phyloP scores from a whole-genome alignment of 345 rosid genomes.

The Citrus medica region DNA sequence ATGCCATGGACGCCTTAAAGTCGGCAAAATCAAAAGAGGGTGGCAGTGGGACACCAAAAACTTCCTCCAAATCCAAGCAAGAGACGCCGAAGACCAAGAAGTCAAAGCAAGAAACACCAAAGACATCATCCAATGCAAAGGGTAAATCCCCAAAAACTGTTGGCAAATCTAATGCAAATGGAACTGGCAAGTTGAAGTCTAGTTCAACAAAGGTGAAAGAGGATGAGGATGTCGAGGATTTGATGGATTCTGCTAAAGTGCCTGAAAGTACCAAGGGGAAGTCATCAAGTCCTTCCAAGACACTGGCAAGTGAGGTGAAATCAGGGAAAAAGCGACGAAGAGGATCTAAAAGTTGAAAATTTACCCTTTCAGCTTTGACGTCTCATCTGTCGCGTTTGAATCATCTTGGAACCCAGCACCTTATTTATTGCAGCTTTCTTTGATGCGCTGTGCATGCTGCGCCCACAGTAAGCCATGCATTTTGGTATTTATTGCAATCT shows the following conservation, averaged over 20 bases:
- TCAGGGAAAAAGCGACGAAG: slow-evolving; percentile 64
- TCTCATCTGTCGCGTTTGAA: background rate
- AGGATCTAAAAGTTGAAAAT: slow-evolving; percentile 22
- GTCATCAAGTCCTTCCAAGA: slow-evolving; percentile 38
- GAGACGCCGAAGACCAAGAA: slow-evolving; percentile 23
- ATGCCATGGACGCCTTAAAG: slow-evolving; percentile 31
- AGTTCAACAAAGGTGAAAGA: slow-evolving; percentile 50
- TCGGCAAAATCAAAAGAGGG: slow-evolving; percentile 40
- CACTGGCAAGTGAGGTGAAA: slow-evolving; percentile 45
- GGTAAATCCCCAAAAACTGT: slow-evolving; percentile 35
- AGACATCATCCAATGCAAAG: slow-evolving; percentile 32
- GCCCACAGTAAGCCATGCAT: slow-evolving; percentile 17
- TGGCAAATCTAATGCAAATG: slow-evolving; percentile 39
- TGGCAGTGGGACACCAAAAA: slow-evolving; percentile 10
- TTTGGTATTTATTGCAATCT: slow-evolving; percentile 5
- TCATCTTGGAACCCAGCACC: background rate
- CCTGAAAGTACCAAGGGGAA: slow-evolving; percentile 43
- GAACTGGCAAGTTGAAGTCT: slow-evolving; percentile 44
- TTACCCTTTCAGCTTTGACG: background rate
- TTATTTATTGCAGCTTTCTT: slow-evolving; percentile 7
- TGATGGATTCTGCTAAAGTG: slow-evolving; percentile 41
- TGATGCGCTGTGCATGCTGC: slow-evolving; percentile 1
- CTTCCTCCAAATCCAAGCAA: slow-evolving; percentile 22
- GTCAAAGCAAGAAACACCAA: slow-evolving; percentile 44
- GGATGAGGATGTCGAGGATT: slow-evolving; percentile 34